A percentile compares a stretch with the other conserved stretches of the same genome.
Evolutionary conservation across 108 stramenopile genomes (phyloP).

Genomic region (Pseudonitzschia delicatissima): DNA sequence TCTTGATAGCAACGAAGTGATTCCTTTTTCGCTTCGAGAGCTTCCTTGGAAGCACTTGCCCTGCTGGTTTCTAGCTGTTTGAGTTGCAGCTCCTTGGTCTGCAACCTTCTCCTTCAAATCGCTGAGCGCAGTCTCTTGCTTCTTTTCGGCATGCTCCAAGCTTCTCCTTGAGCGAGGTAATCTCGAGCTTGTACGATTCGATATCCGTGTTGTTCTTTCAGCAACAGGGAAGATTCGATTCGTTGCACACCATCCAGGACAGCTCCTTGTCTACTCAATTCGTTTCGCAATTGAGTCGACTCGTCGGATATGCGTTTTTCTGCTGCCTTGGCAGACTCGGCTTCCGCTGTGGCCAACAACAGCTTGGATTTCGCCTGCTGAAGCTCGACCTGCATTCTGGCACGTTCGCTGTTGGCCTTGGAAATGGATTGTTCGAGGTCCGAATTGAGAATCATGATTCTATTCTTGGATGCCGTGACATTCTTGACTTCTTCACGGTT

Average conservation of each 20-base stretch:
- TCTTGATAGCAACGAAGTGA: constrained; percentile 9
- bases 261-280: constrained; percentile 67
- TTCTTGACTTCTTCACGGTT: constrained; percentile 46
- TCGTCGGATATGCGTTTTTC: constrained; percentile 62
- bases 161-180: constrained; percentile 31
- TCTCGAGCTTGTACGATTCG: constrained; percentile 49
- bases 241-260: constrained; percentile 70
- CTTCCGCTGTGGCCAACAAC: constrained; percentile 56
- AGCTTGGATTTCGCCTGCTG: constrained; percentile 49
- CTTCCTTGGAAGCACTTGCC: constrained; percentile 34
- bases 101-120: constrained; percentile 48
- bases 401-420: constrained; percentile 44
- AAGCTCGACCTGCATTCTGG: constrained; percentile 49
- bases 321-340: constrained; percentile 57
- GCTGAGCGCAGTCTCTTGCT: constrained; percentile 37
- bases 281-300: constrained; percentile 52
- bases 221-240: constrained; percentile 72
- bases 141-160: constrained; percentile 34
- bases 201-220: constrained; percentile 58
- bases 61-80: constrained; percentile 33
- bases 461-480: constrained; percentile 41
- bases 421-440: constrained; percentile 53
- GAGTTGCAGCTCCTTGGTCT: constrained; percentile 48
- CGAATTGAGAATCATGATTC: constrained; percentile 50
- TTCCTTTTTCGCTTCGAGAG: constrained; percentile 34